Conservation (phyloP, 441 rosid genomes). For the Adansonia grandidieri region DNA sequence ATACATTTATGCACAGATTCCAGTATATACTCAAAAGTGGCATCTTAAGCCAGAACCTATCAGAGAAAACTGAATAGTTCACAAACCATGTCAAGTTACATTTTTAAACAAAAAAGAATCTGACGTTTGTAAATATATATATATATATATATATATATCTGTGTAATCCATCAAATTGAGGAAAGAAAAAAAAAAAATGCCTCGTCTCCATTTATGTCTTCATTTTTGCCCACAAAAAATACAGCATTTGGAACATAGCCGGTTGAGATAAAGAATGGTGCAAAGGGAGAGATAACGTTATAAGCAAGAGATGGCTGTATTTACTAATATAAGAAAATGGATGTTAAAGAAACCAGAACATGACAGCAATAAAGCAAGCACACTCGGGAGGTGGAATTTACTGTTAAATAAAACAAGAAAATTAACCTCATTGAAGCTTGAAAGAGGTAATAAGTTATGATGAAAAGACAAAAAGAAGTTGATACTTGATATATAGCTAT, state of each 20-base stretch:
- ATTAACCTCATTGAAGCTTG: background rate
- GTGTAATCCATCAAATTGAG: too few species aligned
- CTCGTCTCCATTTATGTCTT: background rate
- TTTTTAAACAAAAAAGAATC: background rate
- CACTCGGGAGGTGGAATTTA: background rate
- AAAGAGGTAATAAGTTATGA: background rate
- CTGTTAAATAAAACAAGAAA: background rate
- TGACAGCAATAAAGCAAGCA: background rate
- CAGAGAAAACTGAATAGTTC: background rate
- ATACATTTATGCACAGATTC: background rate
- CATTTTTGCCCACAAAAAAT: background rate
- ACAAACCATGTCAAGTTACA: constrained; percentile 20
- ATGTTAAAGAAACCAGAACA: background rate
- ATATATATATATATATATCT: too few species aligned
- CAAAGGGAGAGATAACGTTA: background rate
- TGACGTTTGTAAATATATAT: background rate
- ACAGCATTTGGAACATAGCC: constrained; percentile 1
- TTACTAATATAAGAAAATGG: background rate
- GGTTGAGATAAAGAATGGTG: background rate
- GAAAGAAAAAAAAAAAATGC: background rate
- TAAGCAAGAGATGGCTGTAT: background rate
- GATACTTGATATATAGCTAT: background rate
- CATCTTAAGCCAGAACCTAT: background rate
- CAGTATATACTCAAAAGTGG: background rate
- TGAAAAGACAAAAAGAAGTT: background rate